A percentile compares a stretch with the other conserved stretches of the same genome.
Conservation (phyloP, 352 stramenopile species). For the Globisporangium rhizosaccharum region DNA sequence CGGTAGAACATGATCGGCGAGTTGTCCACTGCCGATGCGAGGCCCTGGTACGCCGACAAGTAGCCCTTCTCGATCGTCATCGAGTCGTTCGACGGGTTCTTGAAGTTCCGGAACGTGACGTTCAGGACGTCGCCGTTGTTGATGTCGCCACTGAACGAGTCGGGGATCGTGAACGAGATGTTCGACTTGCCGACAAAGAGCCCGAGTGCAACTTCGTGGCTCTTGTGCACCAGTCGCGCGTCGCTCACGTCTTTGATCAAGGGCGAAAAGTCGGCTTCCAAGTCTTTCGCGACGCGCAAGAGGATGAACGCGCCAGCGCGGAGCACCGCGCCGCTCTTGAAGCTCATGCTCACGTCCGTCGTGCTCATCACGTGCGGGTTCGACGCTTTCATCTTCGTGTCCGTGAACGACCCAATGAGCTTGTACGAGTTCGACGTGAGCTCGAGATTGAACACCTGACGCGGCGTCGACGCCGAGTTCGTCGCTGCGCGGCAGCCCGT, state of each 20-base stretch:
- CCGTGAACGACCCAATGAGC: slow-evolving; percentile 47
- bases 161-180: slow-evolving; percentile 70
- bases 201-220: slow-evolving; percentile 29
- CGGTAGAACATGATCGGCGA: slow-evolving; percentile 40
- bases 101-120: slow-evolving; percentile 58
- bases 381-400: slow-evolving; percentile 43
- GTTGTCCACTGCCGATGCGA: slow-evolving; percentile 58
- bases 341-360: slow-evolving; percentile 51
- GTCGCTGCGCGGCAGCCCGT: slow-evolving; percentile 40
- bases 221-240: slow-evolving; percentile 32
- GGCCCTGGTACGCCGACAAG: slow-evolving; percentile 60
- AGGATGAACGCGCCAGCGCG: slow-evolving; percentile 57
- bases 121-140: slow-evolving; percentile 70
- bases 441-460: slow-evolving; percentile 58
- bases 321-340: slow-evolving; percentile 55
- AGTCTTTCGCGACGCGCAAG: slow-evolving; percentile 50
- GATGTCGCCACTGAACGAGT: slow-evolving; percentile 47
- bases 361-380: slow-evolving; percentile 40
- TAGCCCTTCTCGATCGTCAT: slow-evolving; percentile 60
- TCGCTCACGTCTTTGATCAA: slow-evolving; percentile 50
- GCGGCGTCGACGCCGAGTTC: slow-evolving; percentile 6
- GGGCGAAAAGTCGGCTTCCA: slow-evolving; percentile 48
- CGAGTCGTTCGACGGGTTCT: slow-evolving; percentile 58
- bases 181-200: slow-evolving; percentile 51
- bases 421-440: slow-evolving; percentile 49